Evolutionary conservation across 345 rosid genomes (phyloP), one percentile per base, ranked within the genome.

Genomic region (Aethionema arabicum): DNA sequence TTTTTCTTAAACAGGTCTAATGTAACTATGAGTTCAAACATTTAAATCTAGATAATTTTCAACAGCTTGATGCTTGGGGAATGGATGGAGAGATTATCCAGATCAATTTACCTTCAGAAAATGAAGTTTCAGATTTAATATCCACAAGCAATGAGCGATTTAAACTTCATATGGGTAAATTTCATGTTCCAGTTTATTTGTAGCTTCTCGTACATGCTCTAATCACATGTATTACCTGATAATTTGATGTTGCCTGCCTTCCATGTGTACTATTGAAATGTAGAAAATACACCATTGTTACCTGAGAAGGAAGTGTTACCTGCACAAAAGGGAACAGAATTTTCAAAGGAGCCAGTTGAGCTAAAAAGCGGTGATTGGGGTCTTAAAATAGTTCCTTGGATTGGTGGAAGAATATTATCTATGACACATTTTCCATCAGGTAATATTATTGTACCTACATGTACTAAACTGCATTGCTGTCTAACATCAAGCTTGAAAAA

Each of bases 361-460:
- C 61, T 91, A 65, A 78, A 75, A 78, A 82, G 78, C 64, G 87
- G 88, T 45, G 76, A 79, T 47, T 91, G 98, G 96, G 74, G 41
- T 71, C 75, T 81, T 16, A 77, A 83, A 78, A 64, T 91, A 40
- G 90, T 91, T 66, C 95, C 96, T 52, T 91, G 96, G 96, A 82
- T 86, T 70, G 98, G 98, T 42, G 98, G 96, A 43, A 82, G 98
- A 74, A 82, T 88, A 75, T 63, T 88, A 60, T 91, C 98, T 43
- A 91, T 91, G 98, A 83, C 70, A 65, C 95, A 91, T 74, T 70
- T 80, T 70, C 95, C 95, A 48, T 83, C 98, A 75, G 92, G 98
- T 88, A 85, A 61, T n/a, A n/a, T n/a, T n/a, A n/a, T n/a, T n/a
- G n/a, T n/a, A n/a, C n/a, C n/a, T n/a, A n/a, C n/a, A n/a, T 57